phyloP scores from a whole-genome alignment of 139 green algal genomes.

The Bryopsis sp. region DNA sequence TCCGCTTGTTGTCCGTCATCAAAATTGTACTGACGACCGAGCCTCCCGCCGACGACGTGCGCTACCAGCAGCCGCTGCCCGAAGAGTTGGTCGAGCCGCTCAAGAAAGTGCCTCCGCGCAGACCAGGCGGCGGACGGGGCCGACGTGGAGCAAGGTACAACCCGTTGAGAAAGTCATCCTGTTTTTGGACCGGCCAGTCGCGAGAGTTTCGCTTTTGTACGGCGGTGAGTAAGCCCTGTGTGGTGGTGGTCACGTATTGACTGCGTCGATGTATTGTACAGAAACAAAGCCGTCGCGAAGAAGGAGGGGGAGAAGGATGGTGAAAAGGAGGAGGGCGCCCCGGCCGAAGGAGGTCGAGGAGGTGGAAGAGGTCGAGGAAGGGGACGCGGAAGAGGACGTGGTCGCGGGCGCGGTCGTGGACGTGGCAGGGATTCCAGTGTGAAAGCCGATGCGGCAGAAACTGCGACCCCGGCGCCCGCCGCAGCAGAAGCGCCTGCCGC shows the following conservation, averaged over 20 bases:
- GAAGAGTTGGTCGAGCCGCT: constrained; percentile 29
- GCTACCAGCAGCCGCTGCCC: constrained; percentile 69
- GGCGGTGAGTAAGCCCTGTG: too few relatives aligned
- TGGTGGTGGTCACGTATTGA: background rate
- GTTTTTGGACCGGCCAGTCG: background rate
- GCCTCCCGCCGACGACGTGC: constrained; percentile 41
- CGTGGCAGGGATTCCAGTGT: background rate
- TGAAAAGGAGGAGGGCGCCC: background rate
- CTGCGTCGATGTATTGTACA: background rate
- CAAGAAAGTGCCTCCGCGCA: background rate
- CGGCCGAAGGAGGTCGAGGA: background rate
- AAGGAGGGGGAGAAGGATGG: background rate
- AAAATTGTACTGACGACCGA: constrained; percentile 64
- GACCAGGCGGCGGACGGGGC: too few relatives aligned
- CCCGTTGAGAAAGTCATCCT: too few relatives aligned
- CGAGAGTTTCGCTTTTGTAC: background rate
- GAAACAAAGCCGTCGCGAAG: background rate
- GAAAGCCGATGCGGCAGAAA: background rate
- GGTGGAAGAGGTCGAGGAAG: too few relatives aligned
- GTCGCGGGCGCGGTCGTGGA: too few relatives aligned
- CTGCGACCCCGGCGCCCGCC: too few relatives aligned
- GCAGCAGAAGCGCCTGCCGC: background rate
- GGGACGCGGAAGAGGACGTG: background rate
- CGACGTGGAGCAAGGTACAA: background rate
- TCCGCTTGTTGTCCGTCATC: constrained; percentile 67